Evolutionary conservation across 23 red algal species (phyloP), one percentile per base, ranked within the genome.

Genomic region (Gracilaria caudata): DNA sequence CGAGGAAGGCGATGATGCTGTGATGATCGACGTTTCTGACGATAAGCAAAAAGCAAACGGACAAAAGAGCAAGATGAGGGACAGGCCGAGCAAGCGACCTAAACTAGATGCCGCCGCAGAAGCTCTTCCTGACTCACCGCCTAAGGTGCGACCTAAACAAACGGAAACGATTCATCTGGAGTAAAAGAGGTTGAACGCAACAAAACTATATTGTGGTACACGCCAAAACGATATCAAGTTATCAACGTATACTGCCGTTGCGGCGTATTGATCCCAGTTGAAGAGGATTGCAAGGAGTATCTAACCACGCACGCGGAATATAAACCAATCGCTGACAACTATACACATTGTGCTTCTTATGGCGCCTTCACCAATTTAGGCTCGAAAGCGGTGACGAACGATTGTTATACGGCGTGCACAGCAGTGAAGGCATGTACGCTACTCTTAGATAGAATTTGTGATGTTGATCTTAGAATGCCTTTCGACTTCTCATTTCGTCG

Each of bases 401-500:
- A 49, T 43, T 46, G 43, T 75, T 46, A 75, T 75, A 40, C 7
- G 39, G 17, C 70, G 37, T 36, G 3, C 37, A 75, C 24, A 47
- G 70, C 70, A 7, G 37, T 4, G 8, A 40, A n/a, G 70, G 70
- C 39, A 49, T 28, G 70, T 75, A 47, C 39, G 70, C 70, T 75
- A 75, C 37, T 75, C n/a, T 75, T 38, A 49, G 38, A 71, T 71
- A 19, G 40, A 7, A 1, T 75, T 75, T 24, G 28, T 30, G 49
- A 23, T 77, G 12, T 36, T 57, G 47, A 30, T 26, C n/a, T 74
- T 86, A 95, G 40, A 90, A 95, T 33, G 78, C 68, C 72, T 95
- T 95, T 51, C 86, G 57, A 63, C 93, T 81, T 68, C 79, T 70
- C 79, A 84, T 60, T 83, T 99, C 88, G 68, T 99, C 97, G 37